Percentiles rank a stretch among this genome's conserved stretches.
phyloP scores from a whole-genome alignment of 2,329 filamentous ascomycete species.

The Fusarium sp. region DNA sequence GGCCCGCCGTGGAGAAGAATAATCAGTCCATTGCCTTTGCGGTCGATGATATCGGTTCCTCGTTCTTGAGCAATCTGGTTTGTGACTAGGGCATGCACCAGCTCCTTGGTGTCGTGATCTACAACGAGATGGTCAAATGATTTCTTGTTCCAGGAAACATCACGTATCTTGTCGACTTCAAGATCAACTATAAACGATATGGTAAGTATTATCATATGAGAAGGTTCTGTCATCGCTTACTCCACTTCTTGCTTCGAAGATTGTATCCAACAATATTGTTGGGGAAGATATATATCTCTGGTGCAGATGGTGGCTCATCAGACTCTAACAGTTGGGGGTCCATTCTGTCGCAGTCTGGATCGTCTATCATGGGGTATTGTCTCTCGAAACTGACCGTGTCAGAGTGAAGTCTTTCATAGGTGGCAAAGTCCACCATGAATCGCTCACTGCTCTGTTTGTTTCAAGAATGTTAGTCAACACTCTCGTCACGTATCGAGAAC shows the following conservation, averaged over 20 bases:
- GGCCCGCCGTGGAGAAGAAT: slow-evolving; percentile 49
- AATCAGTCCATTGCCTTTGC: slow-evolving; percentile 47
- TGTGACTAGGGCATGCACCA: slow-evolving; percentile 11
- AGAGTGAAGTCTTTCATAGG: background rate
- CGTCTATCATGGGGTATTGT: background rate
- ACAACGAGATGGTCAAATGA: slow-evolving; percentile 23
- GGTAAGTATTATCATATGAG: background rate
- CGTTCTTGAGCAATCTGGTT: background rate
- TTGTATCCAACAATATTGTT: background rate
- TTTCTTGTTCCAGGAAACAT: slow-evolving; percentile 25
- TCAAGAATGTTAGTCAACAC: background rate
- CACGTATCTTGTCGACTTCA: slow-evolving; percentile 4
- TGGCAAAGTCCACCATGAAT: background rate
- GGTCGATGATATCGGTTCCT: slow-evolving; percentile 47
- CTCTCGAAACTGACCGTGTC: background rate
- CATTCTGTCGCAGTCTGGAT: background rate
- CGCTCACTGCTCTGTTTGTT: background rate
- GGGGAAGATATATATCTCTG: background rate
- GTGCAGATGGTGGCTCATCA: background rate
- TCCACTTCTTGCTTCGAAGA: background rate
- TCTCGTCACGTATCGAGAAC: background rate
- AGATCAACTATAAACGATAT: background rate
- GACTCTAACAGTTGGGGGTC: background rate
- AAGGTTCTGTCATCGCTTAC: background rate
- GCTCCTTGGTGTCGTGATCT: slow-evolving; percentile 13